A percentile compares a stretch with the other conserved stretches of the same genome.
Conservation (phyloP, 1,139 yeast species). For the Candida smagusa region DNA sequence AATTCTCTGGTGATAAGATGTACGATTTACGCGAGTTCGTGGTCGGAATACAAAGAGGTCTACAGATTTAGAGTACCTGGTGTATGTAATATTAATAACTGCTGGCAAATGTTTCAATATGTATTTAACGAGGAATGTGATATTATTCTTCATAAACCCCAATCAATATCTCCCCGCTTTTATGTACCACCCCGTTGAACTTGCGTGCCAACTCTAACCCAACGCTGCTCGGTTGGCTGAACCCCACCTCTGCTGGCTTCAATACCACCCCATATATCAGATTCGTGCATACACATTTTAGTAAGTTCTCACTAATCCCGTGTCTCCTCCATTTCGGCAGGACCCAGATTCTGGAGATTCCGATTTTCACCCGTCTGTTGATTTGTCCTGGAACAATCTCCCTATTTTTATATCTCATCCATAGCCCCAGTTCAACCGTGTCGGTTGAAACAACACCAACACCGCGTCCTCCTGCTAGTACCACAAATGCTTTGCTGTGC, state of each 20-base stretch:
- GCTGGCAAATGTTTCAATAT: neutral
- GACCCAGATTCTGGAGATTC: slow-evolving; percentile 66
- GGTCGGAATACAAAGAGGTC: slow-evolving; percentile 3
- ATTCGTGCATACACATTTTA: slow-evolving; percentile 37
- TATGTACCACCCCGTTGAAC: slow-evolving; percentile 51
- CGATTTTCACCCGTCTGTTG: slow-evolving; percentile 33
- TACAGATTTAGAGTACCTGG: slow-evolving; percentile 3
- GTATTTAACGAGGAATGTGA: neutral
- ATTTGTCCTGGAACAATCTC: slow-evolving; percentile 34
- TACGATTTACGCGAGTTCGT: slow-evolving; percentile 25
- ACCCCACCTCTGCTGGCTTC: slow-evolving; percentile 45
- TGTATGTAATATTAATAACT: slow-evolving; percentile 1
- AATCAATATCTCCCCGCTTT: slow-evolving; percentile 45
- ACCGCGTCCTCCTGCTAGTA: slow-evolving; percentile 36
- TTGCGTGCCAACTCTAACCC: slow-evolving; percentile 55
- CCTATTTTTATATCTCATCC: slow-evolving; percentile 47
- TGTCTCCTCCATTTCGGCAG: slow-evolving; percentile 51
- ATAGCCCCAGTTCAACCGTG: slow-evolving; percentile 26
- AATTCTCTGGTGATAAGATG: slow-evolving; percentile 24
- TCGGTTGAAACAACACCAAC: slow-evolving; percentile 55
- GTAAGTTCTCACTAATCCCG: slow-evolving; percentile 46
- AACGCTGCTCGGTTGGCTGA: slow-evolving; percentile 69
- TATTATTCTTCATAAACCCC: slow-evolving; percentile 43
- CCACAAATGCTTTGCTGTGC: slow-evolving; percentile 46
- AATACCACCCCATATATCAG: slow-evolving; percentile 53